phyloP scores from a whole-genome alignment of 208 protist genomes.

The Herpetomonas samuelpessoai region DNA sequence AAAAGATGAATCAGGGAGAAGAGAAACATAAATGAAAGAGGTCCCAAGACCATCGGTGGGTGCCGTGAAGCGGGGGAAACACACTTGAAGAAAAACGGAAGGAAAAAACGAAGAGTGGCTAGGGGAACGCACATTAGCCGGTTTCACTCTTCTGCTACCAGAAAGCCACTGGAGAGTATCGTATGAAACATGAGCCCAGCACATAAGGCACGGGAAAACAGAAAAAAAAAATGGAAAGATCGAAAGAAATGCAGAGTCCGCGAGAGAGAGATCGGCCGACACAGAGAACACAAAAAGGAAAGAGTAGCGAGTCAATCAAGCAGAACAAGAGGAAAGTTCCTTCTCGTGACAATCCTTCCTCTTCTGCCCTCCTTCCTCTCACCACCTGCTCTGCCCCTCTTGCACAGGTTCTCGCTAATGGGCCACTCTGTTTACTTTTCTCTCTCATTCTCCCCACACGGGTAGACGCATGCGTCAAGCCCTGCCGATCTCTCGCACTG shows the following conservation, averaged over 20 bases:
- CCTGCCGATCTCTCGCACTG: no score
- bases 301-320: slow-evolving; percentile 4
- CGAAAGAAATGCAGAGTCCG: background rate
- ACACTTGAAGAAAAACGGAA: slow-evolving; percentile 2
- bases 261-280: background rate
- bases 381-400: background rate
- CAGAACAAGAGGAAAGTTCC: background rate
- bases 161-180: background rate
- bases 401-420: background rate
- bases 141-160: background rate
- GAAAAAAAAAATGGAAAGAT: background rate
- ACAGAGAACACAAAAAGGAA: slow-evolving; percentile 3
- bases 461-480: no score
- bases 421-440: background rate
- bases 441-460: background rate
- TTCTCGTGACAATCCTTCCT: background rate
- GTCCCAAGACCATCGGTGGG: no score
- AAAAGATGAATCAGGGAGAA: background rate
- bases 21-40: slow-evolving; percentile 6
- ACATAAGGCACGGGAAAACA: slow-evolving; percentile 6
- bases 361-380: background rate
- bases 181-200: background rate
- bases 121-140: background rate
- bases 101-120: slow-evolving; percentile 1
- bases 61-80: slow-evolving; percentile 10